A percentile compares a stretch with the other conserved stretches of the same genome.
phyloP scores from a whole-genome alignment of 1,284 basidiomycete species.

The Microstroma glucosiphilum region DNA sequence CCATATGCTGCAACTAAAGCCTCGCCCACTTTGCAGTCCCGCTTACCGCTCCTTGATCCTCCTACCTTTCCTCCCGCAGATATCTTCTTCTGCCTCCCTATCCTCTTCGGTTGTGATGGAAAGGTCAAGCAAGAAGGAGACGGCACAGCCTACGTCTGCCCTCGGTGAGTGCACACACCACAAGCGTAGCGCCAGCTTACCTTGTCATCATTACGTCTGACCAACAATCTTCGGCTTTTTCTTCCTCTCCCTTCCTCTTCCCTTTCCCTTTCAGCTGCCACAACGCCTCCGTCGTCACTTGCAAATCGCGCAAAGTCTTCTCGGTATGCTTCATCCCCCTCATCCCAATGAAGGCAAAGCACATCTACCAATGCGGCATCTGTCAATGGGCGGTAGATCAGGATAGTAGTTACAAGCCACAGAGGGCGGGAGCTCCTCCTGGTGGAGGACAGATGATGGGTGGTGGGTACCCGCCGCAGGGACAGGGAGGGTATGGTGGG shows the following conservation, averaged over 20 bases:
- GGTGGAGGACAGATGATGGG: conserved; percentile 14
- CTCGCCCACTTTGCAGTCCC: too few relatives aligned
- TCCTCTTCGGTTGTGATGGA: conserved; percentile 39
- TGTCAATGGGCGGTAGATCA: conserved; percentile 43
- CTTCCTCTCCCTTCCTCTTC: too few relatives aligned
- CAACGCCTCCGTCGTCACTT: conserved; percentile 45
- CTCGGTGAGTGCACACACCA: conserved; percentile 1
- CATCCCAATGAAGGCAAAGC: conserved; percentile 33
- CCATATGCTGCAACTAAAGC: too few relatives aligned
- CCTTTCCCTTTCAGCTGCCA: conserved; percentile 25
- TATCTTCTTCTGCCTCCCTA: neutral
- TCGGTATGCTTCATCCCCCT: conserved; percentile 48
- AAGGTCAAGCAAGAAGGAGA: conserved; percentile 48
- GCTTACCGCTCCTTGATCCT: too few relatives aligned
- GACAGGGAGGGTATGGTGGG: conserved; percentile 20
- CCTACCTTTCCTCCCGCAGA: neutral
- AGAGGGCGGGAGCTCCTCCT: conserved; percentile 20
- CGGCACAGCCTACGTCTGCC: conserved; percentile 40
- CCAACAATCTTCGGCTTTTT: too few relatives aligned
- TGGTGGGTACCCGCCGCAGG: neutral
- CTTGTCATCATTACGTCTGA: too few relatives aligned
- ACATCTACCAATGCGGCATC: conserved; percentile 46
- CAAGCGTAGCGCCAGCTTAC: too few relatives aligned
- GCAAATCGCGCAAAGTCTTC: conserved; percentile 44
- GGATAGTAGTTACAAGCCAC: conserved; percentile 39